These are phyloP conservation scores for Serendipita sp. DNA, from an alignment of 768 basidiomycete genomes.

Conservation along the genomic window DNA sequence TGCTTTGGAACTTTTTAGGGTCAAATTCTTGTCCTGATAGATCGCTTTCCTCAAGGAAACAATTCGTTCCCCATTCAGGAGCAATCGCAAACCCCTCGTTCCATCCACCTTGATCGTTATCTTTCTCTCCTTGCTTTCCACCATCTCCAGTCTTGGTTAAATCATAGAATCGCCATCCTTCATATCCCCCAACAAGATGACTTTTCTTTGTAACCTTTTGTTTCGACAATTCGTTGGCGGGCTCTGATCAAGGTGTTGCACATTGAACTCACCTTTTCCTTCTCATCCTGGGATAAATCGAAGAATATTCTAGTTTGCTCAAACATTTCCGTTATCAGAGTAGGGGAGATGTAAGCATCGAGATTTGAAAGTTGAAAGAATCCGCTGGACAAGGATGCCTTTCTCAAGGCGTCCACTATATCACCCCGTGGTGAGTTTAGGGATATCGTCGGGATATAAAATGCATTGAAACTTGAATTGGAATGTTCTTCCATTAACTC, in stretches of 20 bases:
- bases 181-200: constrained; percentile 4
- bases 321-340: neutral
- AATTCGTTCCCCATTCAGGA: constrained; percentile 5
- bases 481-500: neutral
- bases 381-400: neutral
- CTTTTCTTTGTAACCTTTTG: neutral
- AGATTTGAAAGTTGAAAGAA: neutral
- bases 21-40: neutral
- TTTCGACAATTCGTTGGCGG: neutral
- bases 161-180: neutral
- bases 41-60: neutral
- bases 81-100: constrained; percentile 5
- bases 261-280: neutral
- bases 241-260: neutral
- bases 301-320: constrained; percentile 1
- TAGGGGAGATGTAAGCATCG: neutral
- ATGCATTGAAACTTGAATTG: neutral
- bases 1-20: neutral
- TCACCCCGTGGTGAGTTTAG: neutral
- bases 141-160: constrained; percentile 5
- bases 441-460: neutral
- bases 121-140: neutral
- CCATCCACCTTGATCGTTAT: neutral
- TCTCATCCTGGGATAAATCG: neutral
- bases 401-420: neutral